Evolutionary conservation across 2,329 filamentous ascomycete genomes (phyloP).

Genomic region (Epichloe aotearoae): DNA sequence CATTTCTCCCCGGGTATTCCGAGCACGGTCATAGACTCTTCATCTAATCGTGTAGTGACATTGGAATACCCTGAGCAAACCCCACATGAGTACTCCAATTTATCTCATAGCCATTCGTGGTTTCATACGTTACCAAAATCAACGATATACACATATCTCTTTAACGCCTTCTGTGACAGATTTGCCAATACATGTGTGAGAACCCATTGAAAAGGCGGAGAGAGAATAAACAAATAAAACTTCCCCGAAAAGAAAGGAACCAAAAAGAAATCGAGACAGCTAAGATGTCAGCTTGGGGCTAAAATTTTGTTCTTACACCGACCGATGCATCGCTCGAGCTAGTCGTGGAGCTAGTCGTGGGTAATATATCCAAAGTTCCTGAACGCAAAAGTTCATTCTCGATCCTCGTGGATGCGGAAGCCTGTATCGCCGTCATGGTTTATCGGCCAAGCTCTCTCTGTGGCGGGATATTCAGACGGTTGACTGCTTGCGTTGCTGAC

Average conservation of each 20-base stretch:
- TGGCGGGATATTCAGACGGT: conserved; percentile 44
- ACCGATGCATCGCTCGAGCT: too few species aligned
- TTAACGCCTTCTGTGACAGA: neutral
- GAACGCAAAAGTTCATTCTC: conserved; percentile 1
- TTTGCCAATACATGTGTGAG: too few species aligned
- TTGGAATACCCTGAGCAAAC: too few species aligned
- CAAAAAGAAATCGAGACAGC: too few species aligned
- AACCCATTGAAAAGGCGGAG: too few species aligned
- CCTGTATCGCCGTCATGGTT: conserved; percentile 12
- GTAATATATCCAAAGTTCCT: neutral
- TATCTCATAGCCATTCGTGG: neutral
- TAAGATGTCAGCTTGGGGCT: too few species aligned
- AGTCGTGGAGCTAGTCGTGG: too few species aligned
- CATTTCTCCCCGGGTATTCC: neutral
- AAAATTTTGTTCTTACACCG: too few species aligned
- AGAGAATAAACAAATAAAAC: too few species aligned
- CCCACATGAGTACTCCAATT: too few species aligned
- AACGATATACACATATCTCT: neutral
- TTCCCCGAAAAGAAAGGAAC: too few species aligned
- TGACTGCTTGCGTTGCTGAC: conserved; percentile 32
- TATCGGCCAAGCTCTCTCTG: conserved; percentile 27
- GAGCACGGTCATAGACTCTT: neutral
- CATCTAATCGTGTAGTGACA: too few species aligned
- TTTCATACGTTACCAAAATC: neutral
- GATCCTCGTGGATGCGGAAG: conserved; percentile 30